Evolutionary conservation across 768 basidiomycete species (phyloP).

Genomic region (Lepiota venenata): DNA sequence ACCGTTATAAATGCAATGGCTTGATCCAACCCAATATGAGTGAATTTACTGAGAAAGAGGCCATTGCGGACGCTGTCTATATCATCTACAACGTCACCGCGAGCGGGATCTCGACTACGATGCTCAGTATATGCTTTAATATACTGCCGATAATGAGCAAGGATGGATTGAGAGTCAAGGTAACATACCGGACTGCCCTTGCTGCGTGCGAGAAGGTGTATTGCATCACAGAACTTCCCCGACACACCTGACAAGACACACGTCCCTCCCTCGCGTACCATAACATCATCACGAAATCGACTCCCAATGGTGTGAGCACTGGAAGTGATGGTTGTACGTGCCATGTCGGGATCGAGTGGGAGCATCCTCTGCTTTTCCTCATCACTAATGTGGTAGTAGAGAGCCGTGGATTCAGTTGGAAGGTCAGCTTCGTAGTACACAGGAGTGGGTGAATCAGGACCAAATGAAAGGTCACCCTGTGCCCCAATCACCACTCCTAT

Average conservation of each 20-base stretch:
- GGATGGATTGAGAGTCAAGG: slow-evolving; percentile 9
- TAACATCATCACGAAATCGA: slow-evolving; percentile 12
- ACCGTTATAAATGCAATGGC: slow-evolving; percentile 17
- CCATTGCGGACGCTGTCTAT: slow-evolving; percentile 18
- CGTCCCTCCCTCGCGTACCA: slow-evolving; percentile 13
- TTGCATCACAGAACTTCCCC: slow-evolving; percentile 13
- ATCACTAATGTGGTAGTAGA: slow-evolving; percentile 17
- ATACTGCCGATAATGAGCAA: slow-evolving; percentile 14
- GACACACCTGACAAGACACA: slow-evolving; percentile 15
- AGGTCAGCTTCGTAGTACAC: no score
- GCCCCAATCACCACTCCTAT: slow-evolving; percentile 18
- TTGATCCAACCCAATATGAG: slow-evolving; percentile 12
- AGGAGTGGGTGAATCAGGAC: neutral
- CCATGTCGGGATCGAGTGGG: slow-evolving; percentile 15
- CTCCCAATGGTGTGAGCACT: slow-evolving; percentile 11
- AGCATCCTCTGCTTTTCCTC: slow-evolving; percentile 19
- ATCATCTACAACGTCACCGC: slow-evolving; percentile 11
- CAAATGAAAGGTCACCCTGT: slow-evolving; percentile 15
- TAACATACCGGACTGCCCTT: slow-evolving; percentile 17
- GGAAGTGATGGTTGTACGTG: slow-evolving; percentile 15
- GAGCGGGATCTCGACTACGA: slow-evolving; percentile 13
- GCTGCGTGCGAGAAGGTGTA: slow-evolving; percentile 17
- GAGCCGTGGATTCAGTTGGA: slow-evolving; percentile 5
- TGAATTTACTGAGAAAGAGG: slow-evolving; percentile 13
- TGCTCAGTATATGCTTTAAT: slow-evolving; percentile 14